phyloP scores from a whole-genome alignment of 345 rosid species.

The Brassica incana region DNA sequence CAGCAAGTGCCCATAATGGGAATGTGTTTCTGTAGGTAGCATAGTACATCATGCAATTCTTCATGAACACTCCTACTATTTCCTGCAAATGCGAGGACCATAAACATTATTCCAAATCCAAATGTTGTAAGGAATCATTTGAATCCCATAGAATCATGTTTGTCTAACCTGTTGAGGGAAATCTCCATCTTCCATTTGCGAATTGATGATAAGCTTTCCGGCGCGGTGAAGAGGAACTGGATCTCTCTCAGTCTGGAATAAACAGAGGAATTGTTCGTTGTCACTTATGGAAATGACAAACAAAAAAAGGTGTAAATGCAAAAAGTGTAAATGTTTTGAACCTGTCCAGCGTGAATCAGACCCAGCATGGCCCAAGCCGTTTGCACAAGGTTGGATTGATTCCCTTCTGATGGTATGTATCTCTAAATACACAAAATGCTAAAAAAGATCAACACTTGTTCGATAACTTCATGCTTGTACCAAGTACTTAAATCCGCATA shows the following conservation, averaged over 20 bases:
- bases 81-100: conserved; percentile 45
- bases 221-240: conserved; percentile 64
- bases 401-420: conserved; percentile 49
- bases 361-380: conserved; percentile 66
- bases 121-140: not conserved
- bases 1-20: conserved; percentile 68
- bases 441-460: not conserved
- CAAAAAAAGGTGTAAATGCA: not conserved
- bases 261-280: too few relatives aligned
- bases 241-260: conserved; percentile 29
- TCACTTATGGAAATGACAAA: too few relatives aligned
- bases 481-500: not conserved
- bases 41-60: conserved; percentile 65
- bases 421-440: conserved; percentile 33
- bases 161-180: conserved; percentile 65
- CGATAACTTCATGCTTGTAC: not conserved
- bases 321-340: not conserved
- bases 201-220: conserved; percentile 67
- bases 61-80: conserved; percentile 59
- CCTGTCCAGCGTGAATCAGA: conserved; percentile 54
- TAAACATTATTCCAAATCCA: not conserved
- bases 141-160: not conserved
- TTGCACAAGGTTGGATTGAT: conserved; percentile 57
- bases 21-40: conserved; percentile 66
- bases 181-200: conserved; percentile 61